These are phyloP conservation scores for Malassezia caprae DNA, from an alignment of 1,284 basidiomycete genomes.

Conservation along the genomic window DNA sequence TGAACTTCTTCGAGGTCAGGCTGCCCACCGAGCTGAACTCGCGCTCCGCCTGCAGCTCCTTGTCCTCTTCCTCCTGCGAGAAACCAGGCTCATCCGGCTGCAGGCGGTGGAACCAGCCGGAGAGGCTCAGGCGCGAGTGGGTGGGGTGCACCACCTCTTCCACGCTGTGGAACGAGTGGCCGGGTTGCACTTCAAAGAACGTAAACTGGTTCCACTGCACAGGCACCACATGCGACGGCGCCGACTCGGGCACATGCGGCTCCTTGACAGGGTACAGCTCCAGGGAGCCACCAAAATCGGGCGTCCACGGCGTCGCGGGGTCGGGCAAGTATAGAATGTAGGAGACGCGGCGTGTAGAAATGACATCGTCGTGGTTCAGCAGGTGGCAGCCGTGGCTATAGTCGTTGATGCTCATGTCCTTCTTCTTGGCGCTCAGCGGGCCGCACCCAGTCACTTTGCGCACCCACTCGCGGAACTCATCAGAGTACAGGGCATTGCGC, in stretches of 20 bases:
- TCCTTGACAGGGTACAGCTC: constrained; percentile 70
- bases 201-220: constrained; percentile 85
- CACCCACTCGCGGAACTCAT: constrained; percentile 71
- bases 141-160: constrained; percentile 63
- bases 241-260: constrained; percentile 32
- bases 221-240: constrained; percentile 36
- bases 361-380: constrained; percentile 69
- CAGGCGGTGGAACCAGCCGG: constrained; percentile 83
- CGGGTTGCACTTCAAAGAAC: constrained; percentile 77
- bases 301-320: constrained; percentile 61
- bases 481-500: constrained; percentile 83
- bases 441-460: constrained; percentile 85
- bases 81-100: constrained; percentile 84
- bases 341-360: constrained; percentile 83
- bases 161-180: constrained; percentile 89
- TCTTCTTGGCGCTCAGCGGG: constrained; percentile 76
- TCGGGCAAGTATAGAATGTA: constrained; percentile 97
- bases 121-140: constrained; percentile 61
- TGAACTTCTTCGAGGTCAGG: constrained; percentile 59
- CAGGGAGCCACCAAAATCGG: constrained; percentile 79
- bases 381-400: constrained; percentile 78
- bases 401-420: constrained; percentile 89
- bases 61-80: constrained; percentile 55
- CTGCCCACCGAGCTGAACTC: constrained; percentile 37
- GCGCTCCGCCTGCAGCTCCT: constrained; percentile 33